Evolutionary conservation across 2,329 filamentous ascomycete species (phyloP).

Genomic region (Emydomyces testavorans): DNA sequence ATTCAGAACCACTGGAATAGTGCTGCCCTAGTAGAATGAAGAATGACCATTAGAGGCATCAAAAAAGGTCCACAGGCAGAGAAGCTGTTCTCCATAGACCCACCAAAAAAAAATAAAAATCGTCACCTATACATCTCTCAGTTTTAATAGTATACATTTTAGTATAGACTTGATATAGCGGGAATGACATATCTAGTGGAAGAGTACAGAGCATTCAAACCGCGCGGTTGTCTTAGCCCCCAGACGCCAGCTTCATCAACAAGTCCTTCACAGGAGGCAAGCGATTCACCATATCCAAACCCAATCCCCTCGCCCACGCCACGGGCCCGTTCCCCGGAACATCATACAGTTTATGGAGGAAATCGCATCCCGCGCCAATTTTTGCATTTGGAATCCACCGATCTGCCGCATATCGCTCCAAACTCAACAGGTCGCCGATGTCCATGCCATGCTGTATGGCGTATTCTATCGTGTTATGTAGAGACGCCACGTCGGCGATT

Average conservation of each 20-base stretch:
- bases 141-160: too few species aligned
- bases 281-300: conserved; percentile 63
- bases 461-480: conserved; percentile 62
- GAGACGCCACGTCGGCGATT: conserved; percentile 72
- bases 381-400: conserved; percentile 71
- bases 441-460: conserved; percentile 78
- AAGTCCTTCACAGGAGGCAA: conserved; percentile 67
- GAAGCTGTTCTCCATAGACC: too few species aligned
- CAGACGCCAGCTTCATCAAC: conserved; percentile 57
- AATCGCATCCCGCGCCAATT: conserved; percentile 70
- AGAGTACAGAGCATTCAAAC: too few species aligned
- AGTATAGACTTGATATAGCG: too few species aligned
- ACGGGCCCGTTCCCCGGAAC: conserved; percentile 61
- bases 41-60: too few species aligned
- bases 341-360: conserved; percentile 87
- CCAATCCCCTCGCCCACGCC: conserved; percentile 65
- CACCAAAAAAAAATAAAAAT: too few species aligned
- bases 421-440: conserved; percentile 62
- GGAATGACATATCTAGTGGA: too few species aligned
- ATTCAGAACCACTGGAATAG: too few species aligned
- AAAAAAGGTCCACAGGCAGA: too few species aligned
- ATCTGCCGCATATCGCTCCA: conserved; percentile 71
- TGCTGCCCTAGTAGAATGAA: too few species aligned
- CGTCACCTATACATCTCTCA: too few species aligned
- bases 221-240: not conserved